These are phyloP conservation scores for Magnolia kwangsiensis DNA, from an alignment of 164 flowering plant genomes.

Conservation along the genomic window DNA sequence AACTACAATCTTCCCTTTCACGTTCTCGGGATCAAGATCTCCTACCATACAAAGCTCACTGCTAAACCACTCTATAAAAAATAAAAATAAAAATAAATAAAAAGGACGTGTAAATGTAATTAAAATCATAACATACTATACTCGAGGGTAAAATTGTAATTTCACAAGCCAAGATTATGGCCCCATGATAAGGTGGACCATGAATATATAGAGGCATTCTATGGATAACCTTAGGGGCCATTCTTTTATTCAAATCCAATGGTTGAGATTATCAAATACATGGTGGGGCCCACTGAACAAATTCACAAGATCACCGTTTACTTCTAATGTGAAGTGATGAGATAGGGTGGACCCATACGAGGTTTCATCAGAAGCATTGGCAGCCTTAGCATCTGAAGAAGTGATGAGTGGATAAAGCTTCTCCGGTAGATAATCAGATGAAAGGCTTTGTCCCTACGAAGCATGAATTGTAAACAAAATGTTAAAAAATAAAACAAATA, in stretches of 20 bases:
- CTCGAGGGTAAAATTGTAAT: background rate
- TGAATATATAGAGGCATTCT: too few species aligned
- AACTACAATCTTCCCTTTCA: constrained; percentile 53
- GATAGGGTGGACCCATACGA: constrained; percentile 27
- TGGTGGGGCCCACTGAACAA: too few species aligned
- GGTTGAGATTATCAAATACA: too few species aligned
- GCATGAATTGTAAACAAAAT: background rate
- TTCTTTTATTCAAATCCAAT: too few species aligned
- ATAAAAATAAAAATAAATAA: too few species aligned
- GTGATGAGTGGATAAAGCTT: constrained; percentile 34
- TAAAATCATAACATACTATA: background rate
- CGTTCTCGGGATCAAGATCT: constrained; percentile 45
- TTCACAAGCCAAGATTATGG: background rate
- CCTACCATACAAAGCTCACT: constrained; percentile 21
- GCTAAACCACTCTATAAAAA: too few species aligned
- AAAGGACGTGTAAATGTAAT: background rate
- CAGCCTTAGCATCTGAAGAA: constrained; percentile 27
- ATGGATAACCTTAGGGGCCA: too few species aligned
- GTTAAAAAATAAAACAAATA: background rate
- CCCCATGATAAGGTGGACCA: background rate
- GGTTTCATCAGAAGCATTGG: constrained; percentile 24
- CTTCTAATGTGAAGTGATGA: background rate
- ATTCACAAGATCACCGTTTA: too few species aligned
- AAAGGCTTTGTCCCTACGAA: constrained; percentile 49
- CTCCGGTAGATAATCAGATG: constrained; percentile 19